These are phyloP conservation scores for Ilyonectria destructans DNA, from an alignment of 2,329 filamentous ascomycete species.

Conservation along the genomic window DNA sequence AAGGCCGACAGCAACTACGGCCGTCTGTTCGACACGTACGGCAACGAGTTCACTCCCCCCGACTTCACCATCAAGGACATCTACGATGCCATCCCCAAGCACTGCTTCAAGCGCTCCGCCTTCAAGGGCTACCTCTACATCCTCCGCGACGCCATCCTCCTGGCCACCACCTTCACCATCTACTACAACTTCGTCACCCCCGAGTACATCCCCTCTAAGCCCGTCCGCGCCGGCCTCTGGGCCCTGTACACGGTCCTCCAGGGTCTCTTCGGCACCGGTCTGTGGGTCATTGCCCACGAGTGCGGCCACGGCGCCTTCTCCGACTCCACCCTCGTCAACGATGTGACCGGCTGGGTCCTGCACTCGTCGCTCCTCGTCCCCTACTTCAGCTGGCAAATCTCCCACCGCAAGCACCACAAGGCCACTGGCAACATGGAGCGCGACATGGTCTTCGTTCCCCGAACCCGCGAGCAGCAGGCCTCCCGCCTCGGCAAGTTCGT, in stretches of 20 bases:
- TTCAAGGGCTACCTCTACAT: constrained; percentile 86
- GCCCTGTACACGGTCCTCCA: constrained; percentile 83
- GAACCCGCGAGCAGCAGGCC: constrained; percentile 88
- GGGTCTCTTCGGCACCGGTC: constrained; percentile 91
- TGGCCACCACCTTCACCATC: constrained; percentile 86
- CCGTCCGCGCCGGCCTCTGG: constrained; percentile 77
- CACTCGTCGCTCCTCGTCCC: constrained; percentile 93
- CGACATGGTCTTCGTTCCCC: constrained; percentile 99
- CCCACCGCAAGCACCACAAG: constrained; percentile 99
- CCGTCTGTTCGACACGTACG: constrained; percentile 90
- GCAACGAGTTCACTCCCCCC: constrained; percentile 93
- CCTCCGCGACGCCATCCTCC: constrained; percentile 81
- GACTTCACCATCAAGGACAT: constrained; percentile 99
- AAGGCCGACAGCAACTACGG: constrained; percentile 61
- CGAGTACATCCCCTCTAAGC: constrained; percentile 81
- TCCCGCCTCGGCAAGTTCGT: constrained; percentile 80
- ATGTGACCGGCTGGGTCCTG: constrained; percentile 91
- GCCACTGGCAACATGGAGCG: constrained; percentile 96
- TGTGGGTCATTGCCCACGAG: constrained; percentile 98
- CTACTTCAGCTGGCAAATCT: constrained; percentile 99
- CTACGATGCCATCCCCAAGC: constrained; percentile 95
- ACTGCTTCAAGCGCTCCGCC: constrained; percentile 94
- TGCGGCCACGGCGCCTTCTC: constrained; percentile 98
- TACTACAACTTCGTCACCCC: constrained; percentile 94
- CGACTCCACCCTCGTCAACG: constrained; percentile 90